A percentile compares a stretch with the other conserved stretches of the same genome.
phyloP scores from a whole-genome alignment of 192 early-diverging fungal species.

The Umbelopsis sp. region DNA sequence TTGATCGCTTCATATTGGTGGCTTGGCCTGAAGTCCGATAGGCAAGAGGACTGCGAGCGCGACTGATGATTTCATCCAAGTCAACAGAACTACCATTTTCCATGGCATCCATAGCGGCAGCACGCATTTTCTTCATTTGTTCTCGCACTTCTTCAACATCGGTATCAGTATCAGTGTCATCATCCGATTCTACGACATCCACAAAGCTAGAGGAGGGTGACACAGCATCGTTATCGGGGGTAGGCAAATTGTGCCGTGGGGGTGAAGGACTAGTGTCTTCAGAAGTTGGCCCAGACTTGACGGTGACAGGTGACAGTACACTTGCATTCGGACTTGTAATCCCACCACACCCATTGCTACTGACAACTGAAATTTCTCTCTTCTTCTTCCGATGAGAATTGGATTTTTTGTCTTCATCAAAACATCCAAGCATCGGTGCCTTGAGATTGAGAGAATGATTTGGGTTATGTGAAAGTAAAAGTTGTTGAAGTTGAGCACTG shows the following conservation, averaged over 20 bases:
- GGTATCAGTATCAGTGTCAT: constrained; percentile 55
- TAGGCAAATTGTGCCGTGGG: constrained; percentile 19
- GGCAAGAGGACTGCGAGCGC: constrained; percentile 20
- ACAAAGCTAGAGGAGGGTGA: constrained; percentile 15
- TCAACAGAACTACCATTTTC: constrained; percentile 31
- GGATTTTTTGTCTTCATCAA: constrained; percentile 17
- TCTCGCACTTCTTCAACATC: constrained; percentile 54
- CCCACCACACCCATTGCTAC: neutral
- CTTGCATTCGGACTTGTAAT: constrained; percentile 11
- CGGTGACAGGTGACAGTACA: constrained; percentile 10
- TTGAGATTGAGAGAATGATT: constrained; percentile 25
- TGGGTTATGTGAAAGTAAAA: constrained; percentile 23
- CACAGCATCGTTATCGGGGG: constrained; percentile 23
- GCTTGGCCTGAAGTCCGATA: neutral
- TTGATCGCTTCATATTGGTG: neutral
- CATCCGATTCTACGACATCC: constrained; percentile 34
- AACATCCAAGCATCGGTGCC: constrained; percentile 26
- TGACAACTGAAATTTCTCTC: constrained; percentile 22
- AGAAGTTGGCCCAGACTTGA: constrained; percentile 11
- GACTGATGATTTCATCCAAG: constrained; percentile 29
- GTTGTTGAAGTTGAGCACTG: constrained; percentile 30
- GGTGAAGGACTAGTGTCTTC: neutral
- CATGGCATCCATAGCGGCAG: constrained; percentile 38
- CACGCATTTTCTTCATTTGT: constrained; percentile 49
- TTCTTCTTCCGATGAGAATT: constrained; percentile 1